Percentiles rank a stretch among this genome's conserved stretches.
phyloP scores from a whole-genome alignment of 2,329 filamentous ascomycete species.

The Cytospora mali region DNA sequence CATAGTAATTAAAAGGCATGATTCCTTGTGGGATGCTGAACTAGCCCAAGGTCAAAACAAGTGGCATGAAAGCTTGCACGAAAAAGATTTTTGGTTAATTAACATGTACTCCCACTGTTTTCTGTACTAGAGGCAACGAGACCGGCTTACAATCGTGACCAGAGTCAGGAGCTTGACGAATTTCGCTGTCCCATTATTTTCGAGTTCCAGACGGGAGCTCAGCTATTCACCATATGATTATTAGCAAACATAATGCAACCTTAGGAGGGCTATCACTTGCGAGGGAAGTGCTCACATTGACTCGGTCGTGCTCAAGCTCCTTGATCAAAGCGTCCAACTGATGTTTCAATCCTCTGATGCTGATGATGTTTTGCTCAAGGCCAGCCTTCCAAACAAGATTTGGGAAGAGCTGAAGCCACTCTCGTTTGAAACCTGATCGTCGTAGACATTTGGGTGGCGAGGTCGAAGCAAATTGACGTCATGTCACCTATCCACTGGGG shows the following conservation, averaged over 20 bases:
- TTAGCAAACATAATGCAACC: neutral
- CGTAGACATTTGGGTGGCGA: neutral
- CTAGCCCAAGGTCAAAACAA: neutral
- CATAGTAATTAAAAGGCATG: constrained; percentile 11
- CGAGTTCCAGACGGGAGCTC: constrained; percentile 1
- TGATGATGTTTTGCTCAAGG: neutral
- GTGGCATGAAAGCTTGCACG: neutral
- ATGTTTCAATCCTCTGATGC: neutral
- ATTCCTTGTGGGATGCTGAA: constrained; percentile 2
- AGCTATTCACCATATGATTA: neutral
- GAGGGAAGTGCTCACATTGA: neutral
- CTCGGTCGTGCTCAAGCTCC: neutral
- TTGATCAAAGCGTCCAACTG: neutral
- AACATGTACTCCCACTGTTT: neutral
- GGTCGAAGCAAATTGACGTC: neutral
- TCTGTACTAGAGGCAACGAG: neutral
- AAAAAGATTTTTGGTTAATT: neutral
- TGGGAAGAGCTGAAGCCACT: neutral
- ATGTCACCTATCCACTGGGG: constrained; percentile 6
- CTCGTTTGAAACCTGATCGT: constrained; percentile 9
- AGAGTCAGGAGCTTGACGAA: constrained; percentile 6
- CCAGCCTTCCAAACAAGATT: neutral
- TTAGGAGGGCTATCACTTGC: neutral
- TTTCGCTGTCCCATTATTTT: constrained; percentile 5
- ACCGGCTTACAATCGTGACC: constrained; percentile 1